Evolutionary conservation across 805 yeast species (phyloP), one percentile per base, ranked within the genome.

Genomic region (Starmerella scarabaei): DNA sequence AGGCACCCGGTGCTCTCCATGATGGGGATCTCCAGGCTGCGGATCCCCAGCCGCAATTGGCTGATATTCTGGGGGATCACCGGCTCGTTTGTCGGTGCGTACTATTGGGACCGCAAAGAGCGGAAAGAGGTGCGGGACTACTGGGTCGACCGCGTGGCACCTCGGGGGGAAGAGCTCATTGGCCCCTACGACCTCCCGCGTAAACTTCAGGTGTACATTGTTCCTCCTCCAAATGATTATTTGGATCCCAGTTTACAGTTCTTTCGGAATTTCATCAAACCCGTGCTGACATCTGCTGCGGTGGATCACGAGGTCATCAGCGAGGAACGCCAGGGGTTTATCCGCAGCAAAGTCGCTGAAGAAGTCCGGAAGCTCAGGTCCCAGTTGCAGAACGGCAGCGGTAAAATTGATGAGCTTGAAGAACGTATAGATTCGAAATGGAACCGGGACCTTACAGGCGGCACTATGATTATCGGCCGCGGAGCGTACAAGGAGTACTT

Each of bases 191-290:
- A 68, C 39, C 52, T 70, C 17, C 83, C 94, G 2, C 69, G 98
- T 43, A 81, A 77, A 50, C 64, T 91, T 35, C 74, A 81, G 1
- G 75, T 91, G 1, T 86, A 77, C 57, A 71, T 86, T 41, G 93
- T 94, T 0, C 98, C 98, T n/a, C 96, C 97, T 7, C 97, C 98
- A 17, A 81, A 82, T 53, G 96, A 88, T 57, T 82, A 74, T 51
- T 61, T 88, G 36, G 91, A 77, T 31, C 78, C 75, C 41, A 74
- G 88, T 9, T 55, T 80, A 59, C 72, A 69, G 45, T 71, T 81
- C 39, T 83, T 86, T 67, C 71, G 83, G 49, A 73, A 77, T 38
- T 85, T 72, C 55, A 69, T 84, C 48, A 88, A 88, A 61, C 98
- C 98, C 1, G 68, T 86, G 2, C 63, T 88, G 49, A 81, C 79